phyloP scores from a whole-genome alignment of 2,329 filamentous ascomycete species.

The Arthrobotrys iridis region DNA sequence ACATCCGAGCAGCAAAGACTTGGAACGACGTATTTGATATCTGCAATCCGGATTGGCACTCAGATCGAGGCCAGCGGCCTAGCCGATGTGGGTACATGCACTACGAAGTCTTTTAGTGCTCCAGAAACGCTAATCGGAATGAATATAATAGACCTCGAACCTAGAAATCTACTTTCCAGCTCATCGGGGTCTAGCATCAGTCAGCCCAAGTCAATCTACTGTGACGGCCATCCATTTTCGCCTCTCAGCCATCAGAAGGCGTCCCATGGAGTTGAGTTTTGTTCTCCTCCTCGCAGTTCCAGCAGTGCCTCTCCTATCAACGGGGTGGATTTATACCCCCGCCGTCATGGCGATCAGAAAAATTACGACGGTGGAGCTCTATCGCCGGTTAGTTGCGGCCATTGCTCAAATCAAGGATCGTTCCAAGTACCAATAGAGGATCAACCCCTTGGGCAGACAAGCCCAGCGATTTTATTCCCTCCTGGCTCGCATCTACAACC shows the following conservation, averaged over 20 bases:
- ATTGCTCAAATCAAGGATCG: not conserved
- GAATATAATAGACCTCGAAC: not conserved
- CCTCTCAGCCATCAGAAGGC: not conserved
- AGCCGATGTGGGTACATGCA: not conserved
- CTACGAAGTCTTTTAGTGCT: not conserved
- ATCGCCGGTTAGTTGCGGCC: not conserved
- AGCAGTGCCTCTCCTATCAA: not conserved
- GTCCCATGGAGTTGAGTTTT: not conserved
- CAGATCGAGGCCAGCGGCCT: not conserved
- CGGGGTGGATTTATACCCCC: not conserved
- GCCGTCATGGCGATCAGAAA: not conserved
- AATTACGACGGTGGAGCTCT: not conserved
- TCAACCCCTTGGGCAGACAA: no score
- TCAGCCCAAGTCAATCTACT: not conserved
- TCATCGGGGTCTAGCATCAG: not conserved
- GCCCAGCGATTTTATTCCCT: not conserved
- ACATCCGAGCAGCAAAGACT: constrained; percentile 2
- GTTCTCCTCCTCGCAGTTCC: not conserved
- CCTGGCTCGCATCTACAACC: not conserved
- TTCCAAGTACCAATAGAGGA: not conserved
- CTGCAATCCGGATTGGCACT: constrained; percentile 9
- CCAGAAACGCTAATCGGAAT: no score
- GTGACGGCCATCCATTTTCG: not conserved
- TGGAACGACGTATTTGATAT: constrained; percentile 12
- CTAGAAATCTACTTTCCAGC: not conserved